Evolutionary conservation across 257 asterid species (phyloP).

Genomic region (Petunia secreta): DNA sequence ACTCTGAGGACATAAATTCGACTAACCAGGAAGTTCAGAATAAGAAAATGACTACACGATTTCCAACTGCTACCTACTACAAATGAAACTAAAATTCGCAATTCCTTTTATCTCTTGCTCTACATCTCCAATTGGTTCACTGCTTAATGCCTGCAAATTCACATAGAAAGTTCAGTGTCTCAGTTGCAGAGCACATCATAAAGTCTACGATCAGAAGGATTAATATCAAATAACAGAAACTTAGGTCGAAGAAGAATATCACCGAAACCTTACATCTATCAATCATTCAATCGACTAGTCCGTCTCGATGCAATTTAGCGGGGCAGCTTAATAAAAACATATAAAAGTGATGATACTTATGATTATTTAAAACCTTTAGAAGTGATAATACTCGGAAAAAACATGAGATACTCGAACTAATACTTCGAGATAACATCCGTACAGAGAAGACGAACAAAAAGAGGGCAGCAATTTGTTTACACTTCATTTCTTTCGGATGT

Average conservation of each 20-base stretch:
- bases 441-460: background rate
- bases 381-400: background rate
- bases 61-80: background rate
- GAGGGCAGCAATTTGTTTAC: background rate
- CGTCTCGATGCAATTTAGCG: background rate
- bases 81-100: constrained; percentile 7
- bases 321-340: background rate
- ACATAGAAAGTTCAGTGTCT: constrained; percentile 1
- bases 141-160: constrained; percentile 2
- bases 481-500: background rate
- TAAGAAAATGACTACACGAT: constrained; percentile 9
- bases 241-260: background rate
- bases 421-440: background rate
- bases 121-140: background rate
- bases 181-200: background rate
- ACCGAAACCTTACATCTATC: background rate
- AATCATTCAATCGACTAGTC: background rate
- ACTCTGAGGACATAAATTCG: background rate
- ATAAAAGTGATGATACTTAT: background rate
- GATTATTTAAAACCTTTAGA: background rate
- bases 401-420: background rate
- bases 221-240: background rate
- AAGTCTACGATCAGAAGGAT: background rate
- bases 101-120: background rate
- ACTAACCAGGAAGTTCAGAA: background rate